Evolutionary conservation across 2,329 filamentous ascomycete species (phyloP).

Genomic region (Massarina eburnea): DNA sequence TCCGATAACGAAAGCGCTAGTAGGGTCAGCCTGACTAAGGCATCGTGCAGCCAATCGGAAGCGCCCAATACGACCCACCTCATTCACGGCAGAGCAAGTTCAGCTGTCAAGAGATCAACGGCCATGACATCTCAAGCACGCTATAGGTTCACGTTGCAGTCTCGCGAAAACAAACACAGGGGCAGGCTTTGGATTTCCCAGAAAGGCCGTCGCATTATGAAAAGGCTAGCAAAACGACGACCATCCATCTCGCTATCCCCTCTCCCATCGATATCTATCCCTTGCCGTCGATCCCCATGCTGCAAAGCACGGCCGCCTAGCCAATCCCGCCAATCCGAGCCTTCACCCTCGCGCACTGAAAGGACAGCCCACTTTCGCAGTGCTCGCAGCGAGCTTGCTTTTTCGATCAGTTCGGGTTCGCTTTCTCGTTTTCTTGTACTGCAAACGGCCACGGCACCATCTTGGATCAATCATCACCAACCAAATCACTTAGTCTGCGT

Average conservation of each 20-base stretch:
- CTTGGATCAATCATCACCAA: background rate
- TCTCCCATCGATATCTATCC: background rate
- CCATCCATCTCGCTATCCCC: background rate
- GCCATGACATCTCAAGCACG: no score
- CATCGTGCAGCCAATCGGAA: no score
- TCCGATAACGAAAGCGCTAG: no score
- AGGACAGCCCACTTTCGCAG: slow-evolving; percentile 4
- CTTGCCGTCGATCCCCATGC: slow-evolving; percentile 9
- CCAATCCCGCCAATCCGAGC: slow-evolving; percentile 17
- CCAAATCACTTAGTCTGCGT: background rate
- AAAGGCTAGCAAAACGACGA: background rate
- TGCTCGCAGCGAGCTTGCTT: no score
- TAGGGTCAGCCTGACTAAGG: no score
- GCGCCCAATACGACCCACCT: no score
- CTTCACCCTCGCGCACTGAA: slow-evolving; percentile 12
- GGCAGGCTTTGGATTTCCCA: no score
- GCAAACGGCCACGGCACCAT: slow-evolving; percentile 7
- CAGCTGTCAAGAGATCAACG: no score
- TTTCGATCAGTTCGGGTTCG: slow-evolving; percentile 26
- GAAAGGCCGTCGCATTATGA: no score
- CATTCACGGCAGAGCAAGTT: no score
- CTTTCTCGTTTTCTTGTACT: slow-evolving; percentile 5
- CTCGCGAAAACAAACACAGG: no score
- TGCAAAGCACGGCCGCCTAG: slow-evolving; percentile 16
- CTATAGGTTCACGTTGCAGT: no score